A percentile compares a stretch with the other conserved stretches of the same genome.
Evolutionary conservation across 2,329 filamentous ascomycete species (phyloP).

Genomic region (Colletotrichum siamense): DNA sequence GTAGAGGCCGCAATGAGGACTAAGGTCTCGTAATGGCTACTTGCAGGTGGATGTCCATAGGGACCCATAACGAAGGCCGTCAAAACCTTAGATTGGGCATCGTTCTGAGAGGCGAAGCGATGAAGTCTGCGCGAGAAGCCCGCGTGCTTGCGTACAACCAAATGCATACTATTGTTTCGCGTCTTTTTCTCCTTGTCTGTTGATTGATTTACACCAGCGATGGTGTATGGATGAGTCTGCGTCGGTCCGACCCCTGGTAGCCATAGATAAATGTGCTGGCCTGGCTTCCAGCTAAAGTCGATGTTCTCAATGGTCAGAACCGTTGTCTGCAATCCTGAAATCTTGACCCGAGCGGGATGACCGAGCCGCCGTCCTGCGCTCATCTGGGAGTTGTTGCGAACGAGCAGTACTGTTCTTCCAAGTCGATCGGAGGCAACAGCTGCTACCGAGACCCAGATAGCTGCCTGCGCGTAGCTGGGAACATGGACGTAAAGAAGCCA

Average conservation of each 20-base stretch:
- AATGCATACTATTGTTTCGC: slow-evolving; percentile 63
- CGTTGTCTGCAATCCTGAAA: slow-evolving; percentile 57
- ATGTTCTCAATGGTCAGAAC: slow-evolving; percentile 64
- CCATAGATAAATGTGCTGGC: slow-evolving; percentile 68
- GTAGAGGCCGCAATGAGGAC: slow-evolving; percentile 67
- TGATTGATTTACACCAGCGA: slow-evolving; percentile 59
- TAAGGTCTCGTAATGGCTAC: slow-evolving; percentile 64
- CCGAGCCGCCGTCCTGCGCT: slow-evolving; percentile 50
- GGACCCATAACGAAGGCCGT: slow-evolving; percentile 61
- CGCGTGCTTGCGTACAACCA: slow-evolving; percentile 59
- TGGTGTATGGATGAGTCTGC: slow-evolving; percentile 67
- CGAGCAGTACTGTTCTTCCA: slow-evolving; percentile 52
- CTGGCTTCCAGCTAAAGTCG: slow-evolving; percentile 62
- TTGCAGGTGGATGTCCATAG: slow-evolving; percentile 60
- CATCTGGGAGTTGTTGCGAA: slow-evolving; percentile 59
- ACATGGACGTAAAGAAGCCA: slow-evolving; percentile 69
- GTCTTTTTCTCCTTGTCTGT: slow-evolving; percentile 38
- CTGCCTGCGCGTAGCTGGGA: slow-evolving; percentile 62
- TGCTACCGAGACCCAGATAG: slow-evolving; percentile 70
- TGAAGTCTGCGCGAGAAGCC: slow-evolving; percentile 64
- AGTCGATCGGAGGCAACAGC: slow-evolving; percentile 67
- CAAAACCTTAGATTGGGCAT: slow-evolving; percentile 26
- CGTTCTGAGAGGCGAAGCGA: slow-evolving; percentile 29
- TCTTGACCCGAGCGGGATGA: slow-evolving; percentile 53
- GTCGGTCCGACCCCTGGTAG: slow-evolving; percentile 57